A percentile compares a stretch with the other conserved stretches of the same genome.
Conservation (phyloP, 805 yeast species). For the Saccharomycopsis fibuligera region DNA sequence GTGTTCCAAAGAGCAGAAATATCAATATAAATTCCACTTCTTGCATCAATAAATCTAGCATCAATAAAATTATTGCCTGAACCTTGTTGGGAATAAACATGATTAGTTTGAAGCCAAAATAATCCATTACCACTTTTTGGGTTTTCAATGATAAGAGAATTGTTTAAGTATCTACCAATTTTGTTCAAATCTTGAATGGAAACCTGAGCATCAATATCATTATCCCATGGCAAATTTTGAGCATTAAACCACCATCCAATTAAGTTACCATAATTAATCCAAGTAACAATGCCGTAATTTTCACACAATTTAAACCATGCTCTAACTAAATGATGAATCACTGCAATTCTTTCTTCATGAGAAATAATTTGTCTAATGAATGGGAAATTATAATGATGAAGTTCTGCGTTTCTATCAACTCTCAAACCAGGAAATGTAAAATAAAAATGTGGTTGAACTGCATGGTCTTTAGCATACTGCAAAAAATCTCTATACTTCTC, state of each 20-base stretch:
- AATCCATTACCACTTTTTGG: conserved; percentile 30
- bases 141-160: conserved; percentile 41
- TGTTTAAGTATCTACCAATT: conserved; percentile 43
- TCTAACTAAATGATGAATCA: conserved; percentile 42
- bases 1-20: conserved; percentile 36
- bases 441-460: conserved; percentile 25
- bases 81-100: conserved; percentile 29
- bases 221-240: conserved; percentile 53
- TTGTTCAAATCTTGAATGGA: conserved; percentile 39
- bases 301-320: conserved; percentile 49
- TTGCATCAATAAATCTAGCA: conserved; percentile 42
- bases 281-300: conserved; percentile 40
- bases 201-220: conserved; percentile 57
- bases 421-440: conserved; percentile 27
- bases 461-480: conserved; percentile 25
- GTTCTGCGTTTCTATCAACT: conserved; percentile 25
- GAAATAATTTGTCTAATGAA: conserved; percentile 28
- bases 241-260: conserved; percentile 61
- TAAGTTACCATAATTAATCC: conserved; percentile 62
- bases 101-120: conserved; percentile 31
- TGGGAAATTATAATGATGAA: conserved; percentile 30
- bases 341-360: conserved; percentile 27
- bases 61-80: conserved; percentile 38
- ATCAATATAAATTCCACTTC: conserved; percentile 45
- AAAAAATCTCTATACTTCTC: conserved; percentile 25